phyloP scores from a whole-genome alignment of 2,329 filamentous ascomycete species.

The Talaromyces pinophilus region DNA sequence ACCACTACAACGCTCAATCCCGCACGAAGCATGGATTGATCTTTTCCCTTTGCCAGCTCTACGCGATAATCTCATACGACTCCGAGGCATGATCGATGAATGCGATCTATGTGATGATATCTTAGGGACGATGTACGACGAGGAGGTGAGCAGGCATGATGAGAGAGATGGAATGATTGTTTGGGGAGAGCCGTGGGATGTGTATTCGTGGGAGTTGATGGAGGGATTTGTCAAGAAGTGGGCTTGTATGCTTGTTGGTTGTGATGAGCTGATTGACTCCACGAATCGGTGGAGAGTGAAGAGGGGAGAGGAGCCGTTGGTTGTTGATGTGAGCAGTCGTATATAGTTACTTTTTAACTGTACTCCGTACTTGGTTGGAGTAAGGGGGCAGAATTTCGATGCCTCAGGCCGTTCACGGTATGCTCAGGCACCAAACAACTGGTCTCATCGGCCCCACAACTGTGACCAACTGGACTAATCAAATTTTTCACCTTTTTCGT shows the following conservation, averaged over 20 bases:
- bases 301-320: slow-evolving; percentile 27
- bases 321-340: not conserved
- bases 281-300: slow-evolving; percentile 31
- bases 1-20: slow-evolving; percentile 23
- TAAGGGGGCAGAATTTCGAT: not conserved
- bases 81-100: slow-evolving; percentile 28
- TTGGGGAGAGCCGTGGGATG: slow-evolving; percentile 37
- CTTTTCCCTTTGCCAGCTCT: slow-evolving; percentile 31
- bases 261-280: slow-evolving; percentile 30
- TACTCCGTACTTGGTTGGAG: not conserved
- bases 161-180: slow-evolving; percentile 29
- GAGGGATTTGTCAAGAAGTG: slow-evolving; percentile 32
- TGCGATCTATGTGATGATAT: slow-evolving; percentile 30
- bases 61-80: slow-evolving; percentile 29
- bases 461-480: slow-evolving; percentile 2
- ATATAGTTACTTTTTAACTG: not conserved
- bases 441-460: not conserved
- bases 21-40: slow-evolving; percentile 37
- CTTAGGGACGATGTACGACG: slow-evolving; percentile 25
- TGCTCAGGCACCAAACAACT: not conserved
- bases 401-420: not conserved
- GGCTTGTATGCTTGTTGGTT: slow-evolving; percentile 30
- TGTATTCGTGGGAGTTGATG: slow-evolving; percentile 33
- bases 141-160: slow-evolving; percentile 14
- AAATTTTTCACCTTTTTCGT: not conserved